These are phyloP conservation scores for Blastocystis sp. DNA, from an alignment of 352 stramenopile genomes.

Conservation along the genomic window DNA sequence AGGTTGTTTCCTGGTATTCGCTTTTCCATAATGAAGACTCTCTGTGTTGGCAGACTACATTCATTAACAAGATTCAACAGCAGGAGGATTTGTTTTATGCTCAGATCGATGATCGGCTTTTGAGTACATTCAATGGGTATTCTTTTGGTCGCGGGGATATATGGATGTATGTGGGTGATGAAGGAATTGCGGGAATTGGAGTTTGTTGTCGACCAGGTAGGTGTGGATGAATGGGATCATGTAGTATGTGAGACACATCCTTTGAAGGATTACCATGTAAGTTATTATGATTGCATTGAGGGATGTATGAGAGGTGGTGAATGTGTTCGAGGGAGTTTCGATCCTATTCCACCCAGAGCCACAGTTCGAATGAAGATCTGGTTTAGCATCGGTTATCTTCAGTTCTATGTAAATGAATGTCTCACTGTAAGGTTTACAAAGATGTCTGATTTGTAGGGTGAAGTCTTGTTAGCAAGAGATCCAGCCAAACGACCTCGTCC, in stretches of 20 bases:
- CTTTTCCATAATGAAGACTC: neutral
- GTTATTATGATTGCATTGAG: neutral
- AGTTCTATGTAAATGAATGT: neutral
- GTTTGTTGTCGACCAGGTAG: constrained; percentile 22
- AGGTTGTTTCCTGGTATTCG: neutral
- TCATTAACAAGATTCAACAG: neutral
- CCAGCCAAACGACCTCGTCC: neutral
- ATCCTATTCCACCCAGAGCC: neutral
- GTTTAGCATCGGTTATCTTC: neutral
- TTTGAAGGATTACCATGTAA: neutral
- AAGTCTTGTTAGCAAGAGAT: neutral
- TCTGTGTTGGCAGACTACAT: neutral
- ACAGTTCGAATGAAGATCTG: neutral
- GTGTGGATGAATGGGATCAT: neutral
- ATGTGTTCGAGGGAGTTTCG: neutral
- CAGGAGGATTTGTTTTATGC: neutral
- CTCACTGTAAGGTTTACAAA: neutral
- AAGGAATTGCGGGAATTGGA: neutral
- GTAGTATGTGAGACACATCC: neutral
- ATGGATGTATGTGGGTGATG: neutral
- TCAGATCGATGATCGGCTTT: neutral
- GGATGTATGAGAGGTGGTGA: neutral
- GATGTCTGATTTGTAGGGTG: neutral
- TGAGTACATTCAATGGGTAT: neutral
- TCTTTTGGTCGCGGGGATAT: neutral